Evolutionary conservation across 176 grass and related monocot genomes (phyloP).

Genomic region (Hsuehochloa calcarea): DNA sequence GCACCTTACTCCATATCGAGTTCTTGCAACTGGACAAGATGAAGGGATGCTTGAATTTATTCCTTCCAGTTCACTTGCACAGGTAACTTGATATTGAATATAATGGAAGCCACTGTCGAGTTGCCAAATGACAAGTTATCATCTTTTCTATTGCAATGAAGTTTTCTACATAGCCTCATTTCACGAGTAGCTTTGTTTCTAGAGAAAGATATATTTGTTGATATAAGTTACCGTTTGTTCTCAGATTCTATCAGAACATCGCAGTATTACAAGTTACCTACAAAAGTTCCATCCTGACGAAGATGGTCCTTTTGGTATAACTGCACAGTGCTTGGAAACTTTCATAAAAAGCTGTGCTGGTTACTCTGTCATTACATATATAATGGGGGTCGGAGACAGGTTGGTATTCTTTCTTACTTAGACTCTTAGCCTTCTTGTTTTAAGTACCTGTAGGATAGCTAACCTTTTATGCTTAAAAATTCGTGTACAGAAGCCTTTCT

Average conservation of each 20-base stretch:
- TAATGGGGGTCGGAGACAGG: slow-evolving; percentile 98
- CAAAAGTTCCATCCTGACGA: slow-evolving; percentile 85
- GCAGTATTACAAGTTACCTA: slow-evolving; percentile 87
- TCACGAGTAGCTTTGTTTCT: slow-evolving; percentile 28
- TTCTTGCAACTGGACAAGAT: slow-evolving; percentile 98
- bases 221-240: slow-evolving; percentile 19
- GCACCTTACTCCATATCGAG: slow-evolving; percentile 90
- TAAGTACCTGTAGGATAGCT: slow-evolving; percentile 1
- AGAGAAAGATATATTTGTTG: slow-evolving; percentile 1
- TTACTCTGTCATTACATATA: slow-evolving; percentile 96
- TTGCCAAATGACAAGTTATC: slow-evolving; percentile 15
- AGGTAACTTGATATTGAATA: slow-evolving; percentile 56
- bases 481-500: neutral
- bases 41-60: slow-evolving; percentile 99
- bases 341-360: slow-evolving; percentile 93
- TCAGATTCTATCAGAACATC: slow-evolving; percentile 89
- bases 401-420: slow-evolving; percentile 21
- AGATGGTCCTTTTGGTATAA: slow-evolving; percentile 92
- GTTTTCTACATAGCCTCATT: slow-evolving; percentile 19
- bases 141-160: slow-evolving; percentile 4
- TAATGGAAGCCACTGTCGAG: neutral
- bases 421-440: slow-evolving; percentile 8
- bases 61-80: slow-evolving; percentile 87
- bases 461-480: neutral
- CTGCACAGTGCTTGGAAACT: slow-evolving; percentile 86